A percentile compares a stretch with the other conserved stretches of the same genome.
Evolutionary conservation across 768 basidiomycete species (phyloP).

Genomic region (Boletellus sp.): DNA sequence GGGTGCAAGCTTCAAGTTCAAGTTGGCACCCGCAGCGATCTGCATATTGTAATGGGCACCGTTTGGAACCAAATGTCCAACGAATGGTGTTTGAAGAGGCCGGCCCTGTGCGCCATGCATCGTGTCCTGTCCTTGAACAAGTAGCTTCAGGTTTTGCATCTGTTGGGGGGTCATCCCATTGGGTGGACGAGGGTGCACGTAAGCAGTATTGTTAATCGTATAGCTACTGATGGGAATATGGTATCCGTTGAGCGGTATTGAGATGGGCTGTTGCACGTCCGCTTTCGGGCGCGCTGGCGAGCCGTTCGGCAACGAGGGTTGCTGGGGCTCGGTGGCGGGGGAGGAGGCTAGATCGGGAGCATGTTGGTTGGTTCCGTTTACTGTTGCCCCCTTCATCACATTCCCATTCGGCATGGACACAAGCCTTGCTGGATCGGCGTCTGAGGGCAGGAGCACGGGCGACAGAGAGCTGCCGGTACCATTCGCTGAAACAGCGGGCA

Average conservation of each 20-base stretch:
- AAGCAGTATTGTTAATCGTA: slow-evolving; percentile 33
- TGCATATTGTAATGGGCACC: slow-evolving; percentile 31
- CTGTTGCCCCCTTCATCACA: slow-evolving; percentile 28
- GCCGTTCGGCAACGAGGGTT: slow-evolving; percentile 20
- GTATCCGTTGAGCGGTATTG: slow-evolving; percentile 44
- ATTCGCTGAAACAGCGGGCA: slow-evolving; percentile 28
- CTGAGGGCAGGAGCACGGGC: slow-evolving; percentile 40
- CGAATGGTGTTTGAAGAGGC: slow-evolving; percentile 34
- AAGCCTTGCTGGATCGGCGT: slow-evolving; percentile 36
- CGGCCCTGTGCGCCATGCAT: slow-evolving; percentile 34
- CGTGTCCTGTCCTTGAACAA: slow-evolving; percentile 42
- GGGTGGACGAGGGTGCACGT: slow-evolving; percentile 35
- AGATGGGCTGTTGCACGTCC: slow-evolving; percentile 41
- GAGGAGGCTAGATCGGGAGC: slow-evolving; percentile 11
- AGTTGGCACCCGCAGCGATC: slow-evolving; percentile 20
- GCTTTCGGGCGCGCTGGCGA: slow-evolving; percentile 49
- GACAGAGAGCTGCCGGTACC: slow-evolving; percentile 30
- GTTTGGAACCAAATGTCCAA: slow-evolving; percentile 28
- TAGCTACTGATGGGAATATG: slow-evolving; percentile 45
- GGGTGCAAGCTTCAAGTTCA: slow-evolving; percentile 37
- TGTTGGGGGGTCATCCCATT: slow-evolving; percentile 52
- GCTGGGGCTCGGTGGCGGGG: slow-evolving; percentile 20
- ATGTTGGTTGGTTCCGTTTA: slow-evolving; percentile 28
- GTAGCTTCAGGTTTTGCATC: slow-evolving; percentile 56
- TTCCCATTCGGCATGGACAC: slow-evolving; percentile 16